Base-by-base conservation (phyloP, 768 basidiomycete genomes). In the Roridomyces roridus region DNA sequence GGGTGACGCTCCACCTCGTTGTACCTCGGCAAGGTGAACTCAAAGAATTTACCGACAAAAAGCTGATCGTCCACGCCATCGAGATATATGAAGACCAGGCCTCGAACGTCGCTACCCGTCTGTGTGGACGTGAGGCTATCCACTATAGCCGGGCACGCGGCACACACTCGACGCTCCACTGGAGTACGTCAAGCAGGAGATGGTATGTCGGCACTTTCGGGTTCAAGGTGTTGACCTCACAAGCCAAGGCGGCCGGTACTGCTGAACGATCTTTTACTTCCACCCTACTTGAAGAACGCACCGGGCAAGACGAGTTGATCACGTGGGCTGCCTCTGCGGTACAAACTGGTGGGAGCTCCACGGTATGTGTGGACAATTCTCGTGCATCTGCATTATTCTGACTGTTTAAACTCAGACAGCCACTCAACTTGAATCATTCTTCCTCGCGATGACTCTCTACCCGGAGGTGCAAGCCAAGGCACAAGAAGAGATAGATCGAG, bases 311-410 rank as follows among this genome's bases (percentile, higher is more conserved):
- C 9, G 56, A 65, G 24, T 41, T 62, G n/a, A 49, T 68, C 18
- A 68, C 65, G 44, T 68, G 67, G 67, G 59, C 66, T 12, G 64
- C 66, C 31, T 70, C 72, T 11, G 67, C 75, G 24, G 70, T 76
- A 12, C 73, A 74, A 36, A 68, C 66, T 5, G 77, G 73, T 23
- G 76, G 74, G 4, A 69, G 70, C 25, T 68, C 70, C 24, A 68
- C 67, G 2, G 67, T 68, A 34, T 8, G 55, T 18, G 5, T 18
- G 12, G n/a, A n/a, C n/a, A 23, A 28, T 17, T 34, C n/a, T n/a
- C n/a, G n/a, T n/a, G n/a, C n/a, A n/a, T n/a, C n/a, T n/a, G n/a
- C n/a, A n/a, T n/a, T n/a, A n/a, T n/a, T n/a, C n/a, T n/a, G n/a
- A n/a, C 26, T 17, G 24, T n/a, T 20, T 34, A 26, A 37, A 55